Conservation (phyloP, 371 early-diverging fungal species). For the Mortierella sp. region DNA sequence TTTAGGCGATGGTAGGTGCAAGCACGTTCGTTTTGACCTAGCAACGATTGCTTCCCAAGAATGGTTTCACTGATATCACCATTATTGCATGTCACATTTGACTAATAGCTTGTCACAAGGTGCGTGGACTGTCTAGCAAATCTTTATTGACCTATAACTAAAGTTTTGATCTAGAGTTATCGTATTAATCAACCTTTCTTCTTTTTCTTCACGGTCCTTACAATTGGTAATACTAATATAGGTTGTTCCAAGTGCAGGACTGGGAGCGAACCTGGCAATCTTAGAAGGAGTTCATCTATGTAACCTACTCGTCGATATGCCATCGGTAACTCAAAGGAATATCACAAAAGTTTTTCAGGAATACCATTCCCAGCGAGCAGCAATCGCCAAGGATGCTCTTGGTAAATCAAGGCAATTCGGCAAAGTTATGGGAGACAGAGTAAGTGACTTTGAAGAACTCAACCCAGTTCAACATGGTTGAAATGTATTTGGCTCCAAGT, state of each 20-base stretch:
- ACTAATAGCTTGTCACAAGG: slow-evolving; percentile 36
- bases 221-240: background rate
- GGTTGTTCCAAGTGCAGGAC: slow-evolving; percentile 48
- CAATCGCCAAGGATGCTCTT: slow-evolving; percentile 33
- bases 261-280: slow-evolving; percentile 48
- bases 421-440: slow-evolving; percentile 49
- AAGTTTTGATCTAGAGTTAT: background rate
- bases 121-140: too few species aligned
- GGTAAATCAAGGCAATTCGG: slow-evolving; percentile 49
- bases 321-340: slow-evolving; percentile 9
- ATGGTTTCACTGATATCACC: background rate
- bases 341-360: slow-evolving; percentile 33
- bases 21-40: background rate
- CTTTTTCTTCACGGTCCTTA: background rate
- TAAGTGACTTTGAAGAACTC: slow-evolving; percentile 5
- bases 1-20: slow-evolving; percentile 36
- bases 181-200: background rate
- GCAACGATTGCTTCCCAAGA: background rate
- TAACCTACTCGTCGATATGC: slow-evolving; percentile 37
- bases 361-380: slow-evolving; percentile 29
- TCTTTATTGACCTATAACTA: background rate
- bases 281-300: slow-evolving; percentile 42
- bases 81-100: background rate
- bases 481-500: background rate
- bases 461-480: background rate